These are phyloP conservation scores for Scleroderma citrinum DNA, from an alignment of 768 basidiomycete species.

Conservation along the genomic window DNA sequence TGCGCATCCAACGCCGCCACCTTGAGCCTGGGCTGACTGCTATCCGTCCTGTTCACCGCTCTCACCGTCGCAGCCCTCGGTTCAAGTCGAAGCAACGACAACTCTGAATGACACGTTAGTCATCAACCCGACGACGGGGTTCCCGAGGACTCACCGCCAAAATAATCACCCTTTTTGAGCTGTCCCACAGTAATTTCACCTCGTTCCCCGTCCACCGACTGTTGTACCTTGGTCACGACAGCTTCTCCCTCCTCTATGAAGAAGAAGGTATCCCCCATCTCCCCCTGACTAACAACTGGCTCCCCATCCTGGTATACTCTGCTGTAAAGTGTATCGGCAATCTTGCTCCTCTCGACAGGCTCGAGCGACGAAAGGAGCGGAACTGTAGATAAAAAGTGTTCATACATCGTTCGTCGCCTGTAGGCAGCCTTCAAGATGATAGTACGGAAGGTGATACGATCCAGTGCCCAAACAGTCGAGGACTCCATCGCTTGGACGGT, in stretches of 20 bases:
- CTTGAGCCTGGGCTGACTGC: constrained; percentile 63
- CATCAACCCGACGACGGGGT: not conserved
- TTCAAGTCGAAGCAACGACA: constrained; percentile 81
- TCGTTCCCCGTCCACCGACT: constrained; percentile 49
- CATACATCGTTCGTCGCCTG: constrained; percentile 90
- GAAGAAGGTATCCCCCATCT: constrained; percentile 96
- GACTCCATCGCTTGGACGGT: constrained; percentile 82
- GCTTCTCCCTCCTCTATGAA: constrained; percentile 95
- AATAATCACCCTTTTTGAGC: constrained; percentile 91
- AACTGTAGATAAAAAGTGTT: constrained; percentile 90
- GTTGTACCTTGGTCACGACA: constrained; percentile 70
- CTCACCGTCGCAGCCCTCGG: constrained; percentile 97
- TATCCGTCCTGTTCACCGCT: constrained; percentile 47
- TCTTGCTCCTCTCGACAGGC: constrained; percentile 89
- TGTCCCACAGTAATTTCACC: constrained; percentile 68
- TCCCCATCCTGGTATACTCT: constrained; percentile 77
- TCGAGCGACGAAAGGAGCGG: constrained; percentile 81
- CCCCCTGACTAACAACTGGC: constrained; percentile 86
- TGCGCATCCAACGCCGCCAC: constrained; percentile 91
- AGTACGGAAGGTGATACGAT: constrained; percentile 96
- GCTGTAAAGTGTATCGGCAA: constrained; percentile 91
- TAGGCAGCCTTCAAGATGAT: constrained; percentile 94
- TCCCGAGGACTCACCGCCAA: constrained; percentile 69
- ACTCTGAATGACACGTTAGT: constrained; percentile 47
- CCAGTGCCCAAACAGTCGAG: constrained; percentile 89